Base-by-base conservation (phyloP, 179 eudicot species). In the Silene noctiflora region DNA sequence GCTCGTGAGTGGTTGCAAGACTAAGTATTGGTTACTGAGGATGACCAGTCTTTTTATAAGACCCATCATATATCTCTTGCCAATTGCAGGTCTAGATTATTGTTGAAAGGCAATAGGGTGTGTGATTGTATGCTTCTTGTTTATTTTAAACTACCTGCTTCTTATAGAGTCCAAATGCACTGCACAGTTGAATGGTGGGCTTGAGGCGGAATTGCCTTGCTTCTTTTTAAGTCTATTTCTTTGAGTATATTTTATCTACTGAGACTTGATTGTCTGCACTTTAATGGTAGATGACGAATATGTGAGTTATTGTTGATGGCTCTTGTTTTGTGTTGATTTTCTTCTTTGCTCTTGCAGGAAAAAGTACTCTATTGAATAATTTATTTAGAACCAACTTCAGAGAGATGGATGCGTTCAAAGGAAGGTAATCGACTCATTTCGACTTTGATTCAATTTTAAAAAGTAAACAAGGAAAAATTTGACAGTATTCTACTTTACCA, bases 391-490 rank as follows among this genome's bases (percentile, higher is more conserved):
- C 99, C 76, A 89, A 90, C 84, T 96, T 96, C 83, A 88, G 85
- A 85, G 99, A 93, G 86, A 96, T 96, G 99, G 97, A 96, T 83
- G 97, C 98, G 56, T 91, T 83, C 78, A 93, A 77, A 80, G 98
- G 98, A 84, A 96, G 99, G 99, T 85, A 84, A 68, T 80, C 74
- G 25, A 73, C 51, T 64, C 44, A 14, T 14, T 33, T 73, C 51
- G 71, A 31, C 53, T 20, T 62, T 71, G 63, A 21, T 60, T 78
- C 51, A 61, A 68, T 71, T 69, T 59, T 80, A 27, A 35, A n/a
- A 69, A 33, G 27, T 58, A 72, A 67, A 14, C 5, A 42, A 72
- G 24, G 24, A 29, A 71, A 20, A 25, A 25, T 53, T 55, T 75
- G 79, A 72, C 21, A 48, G 27, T 31, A 69, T 75, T 33, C 74